Evolutionary conservation across 352 stramenopile genomes (phyloP).

Genomic region (Pythium phragmiticola): DNA sequence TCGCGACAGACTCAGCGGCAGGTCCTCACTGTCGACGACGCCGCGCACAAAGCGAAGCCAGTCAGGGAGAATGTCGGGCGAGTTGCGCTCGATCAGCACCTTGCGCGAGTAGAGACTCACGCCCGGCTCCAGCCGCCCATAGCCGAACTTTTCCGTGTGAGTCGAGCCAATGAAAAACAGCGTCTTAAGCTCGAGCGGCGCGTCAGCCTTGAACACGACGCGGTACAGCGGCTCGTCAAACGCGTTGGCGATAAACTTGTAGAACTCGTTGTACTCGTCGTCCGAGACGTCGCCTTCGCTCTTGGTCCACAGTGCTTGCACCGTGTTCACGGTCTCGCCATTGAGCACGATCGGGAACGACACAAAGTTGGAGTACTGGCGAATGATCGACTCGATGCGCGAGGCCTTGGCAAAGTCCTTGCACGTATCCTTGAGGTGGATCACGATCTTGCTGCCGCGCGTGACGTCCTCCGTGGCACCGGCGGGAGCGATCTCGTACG

Average conservation of each 20-base stretch:
- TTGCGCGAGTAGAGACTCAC: constrained; percentile 99
- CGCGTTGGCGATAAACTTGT: constrained; percentile 96
- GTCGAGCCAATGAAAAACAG: constrained; percentile 97
- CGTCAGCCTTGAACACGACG: constrained; percentile 98
- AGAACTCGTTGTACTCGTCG: constrained; percentile 97
- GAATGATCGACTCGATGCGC: constrained; percentile 96
- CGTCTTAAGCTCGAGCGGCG: constrained; percentile 97
- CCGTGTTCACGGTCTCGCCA: constrained; percentile 96
- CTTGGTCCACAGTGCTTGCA: constrained; percentile 98
- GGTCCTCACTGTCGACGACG: constrained; percentile 97
- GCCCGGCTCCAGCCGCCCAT: constrained; percentile 85
- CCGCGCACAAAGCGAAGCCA: constrained; percentile 94
- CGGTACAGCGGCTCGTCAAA: constrained; percentile 93
- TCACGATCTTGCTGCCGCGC: constrained; percentile 96
- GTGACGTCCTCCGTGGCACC: constrained; percentile 41
- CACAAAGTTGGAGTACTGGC: constrained; percentile 99
- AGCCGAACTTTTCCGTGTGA: constrained; percentile 97
- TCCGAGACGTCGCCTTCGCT: constrained; percentile 94
- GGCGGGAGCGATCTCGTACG: constrained; percentile 73
- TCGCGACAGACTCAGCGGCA: constrained; percentile 98
- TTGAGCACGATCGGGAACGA: constrained; percentile 98
- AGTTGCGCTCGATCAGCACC: constrained; percentile 99
- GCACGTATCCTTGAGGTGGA: constrained; percentile 97
- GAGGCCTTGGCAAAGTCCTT: constrained; percentile 93
- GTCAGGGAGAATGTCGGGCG: constrained; percentile 96